Evolutionary conservation across 495 filamentous ascomycete genomes (phyloP).

Genomic region (Aspergillus cavernicola): DNA sequence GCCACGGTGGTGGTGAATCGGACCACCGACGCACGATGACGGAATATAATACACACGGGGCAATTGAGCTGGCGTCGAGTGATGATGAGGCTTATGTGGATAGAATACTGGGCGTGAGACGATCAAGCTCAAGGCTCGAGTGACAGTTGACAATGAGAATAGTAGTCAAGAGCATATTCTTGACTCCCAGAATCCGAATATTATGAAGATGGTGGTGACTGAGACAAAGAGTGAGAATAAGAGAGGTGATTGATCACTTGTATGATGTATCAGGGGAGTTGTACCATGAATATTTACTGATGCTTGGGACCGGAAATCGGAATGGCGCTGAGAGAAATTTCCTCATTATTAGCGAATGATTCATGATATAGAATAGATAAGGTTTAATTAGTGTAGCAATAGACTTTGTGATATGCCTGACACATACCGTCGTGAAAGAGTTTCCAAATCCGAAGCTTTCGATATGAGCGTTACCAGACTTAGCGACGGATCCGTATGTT

Average conservation of each 20-base stretch:
- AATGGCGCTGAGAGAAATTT: neutral
- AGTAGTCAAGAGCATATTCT: constrained; percentile 8
- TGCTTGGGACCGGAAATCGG: neutral
- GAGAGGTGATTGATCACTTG: neutral
- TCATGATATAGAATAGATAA: neutral
- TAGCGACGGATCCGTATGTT: neutral
- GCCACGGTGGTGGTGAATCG: neutral
- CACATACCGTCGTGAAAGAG: neutral
- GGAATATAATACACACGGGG: neutral
- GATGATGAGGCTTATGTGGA: neutral
- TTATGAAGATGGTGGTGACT: constrained; percentile 7
- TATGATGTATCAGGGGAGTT: too few relatives aligned
- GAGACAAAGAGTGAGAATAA: constrained; percentile 6
- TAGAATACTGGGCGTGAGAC: neutral
- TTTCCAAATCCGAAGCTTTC: neutral
- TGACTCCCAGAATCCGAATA: neutral
- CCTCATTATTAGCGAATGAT: neutral
- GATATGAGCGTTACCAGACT: neutral
- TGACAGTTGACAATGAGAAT: neutral
- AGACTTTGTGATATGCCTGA: too few relatives aligned
- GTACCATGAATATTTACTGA: too few relatives aligned
- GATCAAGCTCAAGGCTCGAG: neutral
- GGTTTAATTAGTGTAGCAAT: neutral
- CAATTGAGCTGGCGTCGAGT: constrained; percentile 1
- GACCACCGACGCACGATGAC: constrained; percentile 1